These are phyloP conservation scores for Thielaviopsis musarum DNA, from an alignment of 2,329 filamentous ascomycete species.

Conservation along the genomic window DNA sequence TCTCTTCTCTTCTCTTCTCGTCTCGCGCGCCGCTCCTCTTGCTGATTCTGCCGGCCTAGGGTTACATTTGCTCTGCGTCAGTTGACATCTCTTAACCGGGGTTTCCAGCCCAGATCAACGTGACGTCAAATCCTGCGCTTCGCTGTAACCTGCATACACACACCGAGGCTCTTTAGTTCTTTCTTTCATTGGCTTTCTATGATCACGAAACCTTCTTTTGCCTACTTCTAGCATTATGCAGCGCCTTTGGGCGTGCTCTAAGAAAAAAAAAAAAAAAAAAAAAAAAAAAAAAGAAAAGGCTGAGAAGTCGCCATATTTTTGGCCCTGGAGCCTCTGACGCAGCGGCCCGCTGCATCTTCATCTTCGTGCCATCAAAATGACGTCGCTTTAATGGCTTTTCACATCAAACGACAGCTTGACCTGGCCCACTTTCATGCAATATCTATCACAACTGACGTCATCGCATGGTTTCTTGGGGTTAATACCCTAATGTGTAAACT, in stretches of 20 bases:
- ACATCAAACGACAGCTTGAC: background rate
- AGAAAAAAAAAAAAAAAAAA: background rate
- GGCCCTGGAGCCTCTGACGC: background rate
- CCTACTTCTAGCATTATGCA: no score
- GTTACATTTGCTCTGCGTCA: background rate
- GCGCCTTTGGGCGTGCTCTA: background rate
- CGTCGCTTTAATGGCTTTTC: background rate
- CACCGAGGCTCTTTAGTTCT: background rate
- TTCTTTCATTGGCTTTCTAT: background rate
- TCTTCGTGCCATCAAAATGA: background rate
- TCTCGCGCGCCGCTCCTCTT: background rate
- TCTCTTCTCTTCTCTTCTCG: background rate
- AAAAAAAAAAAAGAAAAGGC: no score
- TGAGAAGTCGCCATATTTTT: background rate
- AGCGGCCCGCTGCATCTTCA: background rate
- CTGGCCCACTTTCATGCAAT: background rate
- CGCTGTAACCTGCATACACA: background rate
- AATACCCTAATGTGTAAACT: background rate
- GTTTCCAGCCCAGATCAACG: background rate
- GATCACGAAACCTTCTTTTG: background rate
- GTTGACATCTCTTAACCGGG: background rate
- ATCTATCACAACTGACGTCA: background rate
- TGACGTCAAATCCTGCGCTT: background rate
- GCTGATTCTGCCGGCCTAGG: background rate
- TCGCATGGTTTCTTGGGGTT: background rate